Evolutionary conservation across 2,329 filamentous ascomycete species (phyloP), one percentile per base, ranked within the genome.

Genomic region (Penicillium sp.): DNA sequence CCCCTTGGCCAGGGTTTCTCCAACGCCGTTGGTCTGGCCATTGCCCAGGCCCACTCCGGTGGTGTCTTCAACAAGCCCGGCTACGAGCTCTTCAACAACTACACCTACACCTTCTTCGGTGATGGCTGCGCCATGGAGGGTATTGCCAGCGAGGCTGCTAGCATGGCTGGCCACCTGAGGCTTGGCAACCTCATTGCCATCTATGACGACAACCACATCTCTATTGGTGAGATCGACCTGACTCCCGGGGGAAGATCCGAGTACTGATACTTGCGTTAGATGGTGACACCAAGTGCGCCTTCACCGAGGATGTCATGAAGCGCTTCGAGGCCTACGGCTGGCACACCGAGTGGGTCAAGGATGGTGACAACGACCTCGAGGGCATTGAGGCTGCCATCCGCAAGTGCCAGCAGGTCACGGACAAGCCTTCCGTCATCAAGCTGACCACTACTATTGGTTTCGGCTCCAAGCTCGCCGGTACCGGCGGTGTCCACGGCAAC

Each of bases 81-180:
- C 52, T 97, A 85, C 71, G 83, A 89, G 55, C 74, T 98, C 42
- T 74, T 94, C 72, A 85, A 94, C 81, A 96, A 97, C 84, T 82
- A 96, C 81, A 98, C 93, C 67, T 98, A 90, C 76, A 75, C 71
- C 72, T 95, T 97, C 81, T 87, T 98, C 67, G 93, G 93, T 68
- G 93, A 98, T 78, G 93, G 93, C 56, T 98, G 93, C 74, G 81
- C 94, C 73, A 94, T 94, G 90, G 93, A 98, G 79, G 93, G 93
- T 79, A 80, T 98, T 75, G 88, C 93, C 56, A 81, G 81, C 65
- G 93, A 98, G 78, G 91, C 93, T 62, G 87, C 79, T 58, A 95
- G 89, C 47, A 79, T 89, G 57, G 93, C 93, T 57, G 93, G 93
- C 65, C 93, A 98, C 77, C 80, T 97, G 71, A 86, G 97, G 80